Base-by-base conservation (phyloP, 2,329 filamentous ascomycete genomes). In the Colletotrichum zoysiae region DNA sequence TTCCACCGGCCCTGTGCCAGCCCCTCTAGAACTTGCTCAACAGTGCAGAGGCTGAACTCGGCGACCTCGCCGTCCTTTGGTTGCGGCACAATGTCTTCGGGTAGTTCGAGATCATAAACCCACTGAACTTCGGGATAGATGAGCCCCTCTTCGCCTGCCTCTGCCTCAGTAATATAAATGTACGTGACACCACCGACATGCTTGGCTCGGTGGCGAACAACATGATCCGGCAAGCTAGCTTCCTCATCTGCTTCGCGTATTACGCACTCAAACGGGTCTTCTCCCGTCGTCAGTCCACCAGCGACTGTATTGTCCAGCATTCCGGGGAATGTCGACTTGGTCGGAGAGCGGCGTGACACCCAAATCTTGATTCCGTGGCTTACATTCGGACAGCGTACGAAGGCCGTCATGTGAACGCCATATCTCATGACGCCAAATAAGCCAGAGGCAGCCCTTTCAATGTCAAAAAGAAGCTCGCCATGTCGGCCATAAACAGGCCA, bases 291-390 rank as follows among this genome's bases (percentile, higher is more conserved):
- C 75, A 98, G 91, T 0, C 94, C 88, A n/a, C 88, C 88, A 0
- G 95, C 96, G 8, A 97, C 96, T 1, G 95, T 95, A 81, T 98
- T 99, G 81, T 99, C 96, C 75, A 99, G 86, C 88, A 98, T 95
- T n/a, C 92, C 88, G 0, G 92, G 92, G 78, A 95, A 99, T 0
- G 95, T 98, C 75, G 93, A 90, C 85, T 98, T 99, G 70, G 85
- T 88, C 62, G 85, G 86, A 16, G 95, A 89, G 12, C 96, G 88
- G 57, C 91, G 88, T 4, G 96, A 93, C 1, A 97, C 89, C 95
- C 96, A 98, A 51, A 99, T 86, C 77, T 90, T 91, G 56, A 97
- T 82, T 23, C 91, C 91, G 64, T 87, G 81, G 50, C 80, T 81
- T 6, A 79, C 78, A 20, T 75, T 68, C 5, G 76, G 68, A 59